Base-by-base conservation (phyloP, 2,329 filamentous ascomycete genomes). In the Didymella exigua region DNA sequence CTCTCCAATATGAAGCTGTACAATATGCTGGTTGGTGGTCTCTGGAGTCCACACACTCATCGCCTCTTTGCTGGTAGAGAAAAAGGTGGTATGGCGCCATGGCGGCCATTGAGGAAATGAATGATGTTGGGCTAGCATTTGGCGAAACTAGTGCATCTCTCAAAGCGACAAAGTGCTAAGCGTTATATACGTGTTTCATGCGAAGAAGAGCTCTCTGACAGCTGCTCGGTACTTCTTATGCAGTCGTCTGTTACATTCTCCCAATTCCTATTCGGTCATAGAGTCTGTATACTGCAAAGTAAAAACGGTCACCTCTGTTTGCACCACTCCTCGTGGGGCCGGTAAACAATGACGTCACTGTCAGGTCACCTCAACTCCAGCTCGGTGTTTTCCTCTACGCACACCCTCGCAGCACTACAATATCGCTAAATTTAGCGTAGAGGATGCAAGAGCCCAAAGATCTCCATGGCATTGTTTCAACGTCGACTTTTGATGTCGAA, bases 1-100 rank as follows among this genome's bases (percentile, higher is more conserved):
- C 70, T 71, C 55, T 57, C 57, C 19, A 75, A 81, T 26, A 66
- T 69, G 8, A 64, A 61, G 18, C 60, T 81, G 31, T 80, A 75
- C 44, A 69, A 64, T 10, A 43, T 78, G 31, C 50, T 78, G 46
- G 75, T 76, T 58, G 67, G 72, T 16, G 77, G 77, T 0, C 59
- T 80, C 1, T 72, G 75, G 58, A 76, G 74, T n/a, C 75, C 78
- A 11, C 76, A 77, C 37, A 64, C 75, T 3, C 77, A 74, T 62
- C 70, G 78, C 1, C 59, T 77, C 2, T 81, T 81, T 62, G 71
- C 77, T 5, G 63, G 66, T 9, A 67, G 49, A 78, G 78, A 44
- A 75, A 67, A 63, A 67, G 63, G 23, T 81, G 78, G 77, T 60
- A 67, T 10, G 76, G 74, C 0, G 78, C 78, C 3, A 67, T 68